Percentiles rank a stretch among this genome's conserved stretches.
These are phyloP conservation scores for Leptomonas seymouri DNA, from an alignment of 208 protist genomes.

Conservation along the genomic window DNA sequence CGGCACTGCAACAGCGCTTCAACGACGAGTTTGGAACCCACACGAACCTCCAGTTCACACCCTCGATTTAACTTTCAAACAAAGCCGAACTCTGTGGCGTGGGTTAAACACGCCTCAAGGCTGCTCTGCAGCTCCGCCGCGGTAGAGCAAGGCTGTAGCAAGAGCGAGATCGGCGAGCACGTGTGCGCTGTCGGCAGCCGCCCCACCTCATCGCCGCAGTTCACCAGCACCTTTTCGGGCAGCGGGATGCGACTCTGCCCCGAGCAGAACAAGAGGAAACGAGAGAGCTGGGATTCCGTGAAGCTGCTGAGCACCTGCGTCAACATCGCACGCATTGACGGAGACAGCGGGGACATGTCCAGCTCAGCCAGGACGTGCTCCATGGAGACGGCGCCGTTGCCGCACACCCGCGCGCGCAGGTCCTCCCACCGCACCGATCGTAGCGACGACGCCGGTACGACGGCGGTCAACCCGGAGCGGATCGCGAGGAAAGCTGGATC, in stretches of 20 bases:
- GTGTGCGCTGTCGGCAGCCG: conserved; percentile 87
- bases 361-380: conserved; percentile 77
- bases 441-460: conserved; percentile 58
- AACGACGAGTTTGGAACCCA: too few species aligned
- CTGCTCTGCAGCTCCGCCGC: conserved; percentile 55
- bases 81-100: conserved; percentile 85
- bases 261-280: conserved; percentile 87
- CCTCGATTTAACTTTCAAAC: conserved; percentile 35
- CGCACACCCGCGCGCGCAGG: conserved; percentile 82
- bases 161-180: conserved; percentile 87
- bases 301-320: conserved; percentile 60
- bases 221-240: conserved; percentile 80
- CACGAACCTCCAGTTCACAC: background rate
- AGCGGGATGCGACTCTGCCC: conserved; percentile 85
- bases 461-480: conserved; percentile 64
- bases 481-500: conserved; percentile 73
- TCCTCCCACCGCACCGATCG: conserved; percentile 81
- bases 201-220: conserved; percentile 75
- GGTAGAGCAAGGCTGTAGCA: conserved; percentile 75
- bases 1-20: too few species aligned
- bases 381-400: conserved; percentile 42
- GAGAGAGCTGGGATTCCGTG: conserved; percentile 53
- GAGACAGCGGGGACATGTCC: conserved; percentile 57
- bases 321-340: conserved; percentile 54
- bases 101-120: conserved; percentile 62